Evolutionary conservation across 208 protist genomes (phyloP), one percentile per base, ranked within the genome.

Genomic region (Acanthamoeba sp.): DNA sequence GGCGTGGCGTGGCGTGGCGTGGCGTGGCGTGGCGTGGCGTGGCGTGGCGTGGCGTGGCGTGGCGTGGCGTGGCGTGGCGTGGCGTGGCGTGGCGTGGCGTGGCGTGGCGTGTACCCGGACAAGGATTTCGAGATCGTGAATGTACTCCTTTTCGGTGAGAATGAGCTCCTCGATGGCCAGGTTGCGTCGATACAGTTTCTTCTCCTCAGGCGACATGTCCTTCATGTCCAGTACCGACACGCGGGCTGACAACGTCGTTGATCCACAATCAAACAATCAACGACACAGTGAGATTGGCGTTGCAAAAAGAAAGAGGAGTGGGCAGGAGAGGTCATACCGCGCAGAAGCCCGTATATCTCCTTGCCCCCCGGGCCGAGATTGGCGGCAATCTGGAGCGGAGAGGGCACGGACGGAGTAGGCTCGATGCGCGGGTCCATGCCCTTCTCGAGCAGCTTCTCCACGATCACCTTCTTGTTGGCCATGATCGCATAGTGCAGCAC

Each of bases 141-240:
- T 93, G 64, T 93, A 93, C 32, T 93, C 88, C 40, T 93, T 78
- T 36, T 93, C 88, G 29, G 88, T 93, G 62, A 93, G n/a, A 27
- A 93, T 40, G n/a, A 93, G 64, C 66, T 93, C 88, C 32, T 93
- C 88, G 88, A 93, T 93, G 32, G 64, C 22, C 88, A 93, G 42
- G 20, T 80, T 93, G 24, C 66, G 24, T 14, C 88, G 88, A n/a
- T 93, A 78, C 24, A 29, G n/a, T 27, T 57, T 73, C 64, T 93
- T 71, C 88, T 93, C 62, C 45, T 93, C 64, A 0, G 55, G 62
- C 42, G 62, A 57, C 88, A 93, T 93, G 48, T 93, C 55, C 32
- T 93, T 71, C 88, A 93, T 93, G n/a, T 93, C 88, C 57, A 93
- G 36, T 27, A 59, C n/a, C 18, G 88, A 71, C 24, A 93, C 40